phyloP scores from a whole-genome alignment of 1,284 basidiomycete species.

The Sanghuangporus sanghuang region DNA sequence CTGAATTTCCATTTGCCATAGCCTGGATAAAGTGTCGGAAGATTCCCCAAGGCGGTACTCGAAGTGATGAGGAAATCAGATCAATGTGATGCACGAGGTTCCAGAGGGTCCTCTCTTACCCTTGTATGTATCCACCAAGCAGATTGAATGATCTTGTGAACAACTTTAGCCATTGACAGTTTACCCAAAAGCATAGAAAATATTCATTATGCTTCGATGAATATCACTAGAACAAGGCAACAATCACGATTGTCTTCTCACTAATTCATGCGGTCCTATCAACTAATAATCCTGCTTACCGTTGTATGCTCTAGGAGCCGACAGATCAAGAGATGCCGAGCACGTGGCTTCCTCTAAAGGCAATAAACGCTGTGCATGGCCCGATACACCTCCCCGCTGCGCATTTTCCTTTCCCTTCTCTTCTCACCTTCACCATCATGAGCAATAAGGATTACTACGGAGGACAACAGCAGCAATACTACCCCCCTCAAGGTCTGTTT shows the following conservation, averaged over 20 bases:
- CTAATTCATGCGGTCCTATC: neutral
- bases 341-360: neutral
- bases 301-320: neutral
- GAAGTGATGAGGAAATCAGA: neutral
- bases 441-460: conserved; percentile 73
- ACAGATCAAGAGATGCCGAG: neutral
- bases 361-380: neutral
- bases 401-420: conserved; percentile 20
- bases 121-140: too few relatives aligned
- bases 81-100: neutral
- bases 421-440: conserved; percentile 39
- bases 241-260: neutral
- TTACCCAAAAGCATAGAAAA: too few relatives aligned
- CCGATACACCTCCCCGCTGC: conserved; percentile 2
- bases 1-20: neutral
- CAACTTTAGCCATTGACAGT: neutral
- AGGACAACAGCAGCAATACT: conserved; percentile 43
- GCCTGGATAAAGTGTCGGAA: neutral
- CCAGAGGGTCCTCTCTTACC: too few relatives aligned
- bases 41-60: neutral
- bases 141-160: neutral
- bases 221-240: neutral
- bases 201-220: neutral
- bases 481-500: conserved; percentile 57
- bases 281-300: neutral